Base-by-base conservation (phyloP, 2,329 filamentous ascomycete genomes). In the Ceratocystis variospora region DNA sequence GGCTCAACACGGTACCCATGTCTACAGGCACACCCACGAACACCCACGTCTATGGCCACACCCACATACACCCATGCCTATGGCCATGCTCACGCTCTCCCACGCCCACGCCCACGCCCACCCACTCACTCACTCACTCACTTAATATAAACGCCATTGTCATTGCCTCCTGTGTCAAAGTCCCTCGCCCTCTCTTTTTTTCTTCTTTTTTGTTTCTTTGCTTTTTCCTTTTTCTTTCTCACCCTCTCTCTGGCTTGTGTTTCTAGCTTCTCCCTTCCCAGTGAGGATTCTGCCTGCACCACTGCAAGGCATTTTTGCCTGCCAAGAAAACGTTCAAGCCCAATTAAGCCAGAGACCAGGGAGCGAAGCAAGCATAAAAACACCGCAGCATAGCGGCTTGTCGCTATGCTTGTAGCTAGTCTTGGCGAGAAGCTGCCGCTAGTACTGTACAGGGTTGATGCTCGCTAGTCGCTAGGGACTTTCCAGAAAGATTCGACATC, bases 401-500 rank as follows among this genome's bases (percentile, higher is more conserved):
- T n/a, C 25, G 53, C 53, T 33, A 17, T 10, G 22, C 28, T 31
- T 7, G 1, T 59, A 59, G 7, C 50, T 1, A 55, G 55, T 5
- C 6, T 8, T 37, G 17, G 8, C 33, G 55, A 28, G 8, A n/a
- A 28, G 4, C 33, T 59, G 8, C 19, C 6, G 28, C 15, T 19
- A 25, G 8, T 59, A n/a, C n/a, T n/a, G n/a, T n/a, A 31, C 55
- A 37, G 55, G 55, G 25, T 37, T 59, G 19, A 0, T n/a, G 28
- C 28, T 28, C 28, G 28, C 28, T 28, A 28, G 28, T 4, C n/a
- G 10, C 4, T 8, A 7, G 15, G 6, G 12, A 15, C 25, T n/a
- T 59, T 59, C 55, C 55, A 59, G 55, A 59, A 59, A 59, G 55
- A 33, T 28, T 59, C 28, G 28, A 31, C 28, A 59, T 17, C 55